These are phyloP conservation scores for Coleophoma cylindrospora DNA, from an alignment of 2,329 filamentous ascomycete species.

Conservation along the genomic window DNA sequence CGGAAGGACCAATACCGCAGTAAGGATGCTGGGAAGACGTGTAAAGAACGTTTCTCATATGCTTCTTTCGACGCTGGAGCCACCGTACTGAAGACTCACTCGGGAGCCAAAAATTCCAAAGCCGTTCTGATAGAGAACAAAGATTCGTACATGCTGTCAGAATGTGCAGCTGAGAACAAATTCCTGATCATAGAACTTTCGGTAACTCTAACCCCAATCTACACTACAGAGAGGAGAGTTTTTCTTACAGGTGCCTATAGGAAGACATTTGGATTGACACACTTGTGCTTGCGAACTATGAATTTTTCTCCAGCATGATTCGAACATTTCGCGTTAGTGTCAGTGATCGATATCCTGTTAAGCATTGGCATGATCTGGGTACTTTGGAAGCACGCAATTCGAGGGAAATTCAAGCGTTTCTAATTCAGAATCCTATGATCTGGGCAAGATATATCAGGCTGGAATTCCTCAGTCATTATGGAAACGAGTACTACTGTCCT, in stretches of 20 bases:
- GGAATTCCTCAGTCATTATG: conserved; percentile 90
- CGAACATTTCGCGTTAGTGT: conserved; percentile 87
- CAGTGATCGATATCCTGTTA: conserved; percentile 90
- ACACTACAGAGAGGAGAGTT: too few relatives aligned
- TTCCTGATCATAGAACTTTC: conserved; percentile 85
- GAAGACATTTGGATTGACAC: conserved; percentile 78
- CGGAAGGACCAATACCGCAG: conserved; percentile 48
- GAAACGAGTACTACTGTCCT: conserved; percentile 95
- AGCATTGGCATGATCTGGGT: conserved; percentile 87
- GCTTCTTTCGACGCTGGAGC: conserved; percentile 96
- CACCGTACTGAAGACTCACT: conserved; percentile 85
- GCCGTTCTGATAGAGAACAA: conserved; percentile 94
- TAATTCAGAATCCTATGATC: conserved; percentile 90
- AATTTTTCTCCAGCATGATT: conserved; percentile 98
- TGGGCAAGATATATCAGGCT: conserved; percentile 92
- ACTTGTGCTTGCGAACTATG: conserved; percentile 94
- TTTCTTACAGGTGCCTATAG: conserved; percentile 6
- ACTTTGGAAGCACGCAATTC: conserved; percentile 89
- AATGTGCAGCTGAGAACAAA: conserved; percentile 82
- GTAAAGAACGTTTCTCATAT: conserved; percentile 96
- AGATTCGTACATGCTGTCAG: conserved; percentile 96
- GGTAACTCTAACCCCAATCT: conserved; percentile 50
- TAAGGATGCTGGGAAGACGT: conserved; percentile 94
- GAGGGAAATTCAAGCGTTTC: conserved; percentile 87
- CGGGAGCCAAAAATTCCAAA: conserved; percentile 80